Evolutionary conservation across 164 flowering plant genomes (phyloP), one percentile per base, ranked within the genome.

Genomic region (Houttuynia cordata): DNA sequence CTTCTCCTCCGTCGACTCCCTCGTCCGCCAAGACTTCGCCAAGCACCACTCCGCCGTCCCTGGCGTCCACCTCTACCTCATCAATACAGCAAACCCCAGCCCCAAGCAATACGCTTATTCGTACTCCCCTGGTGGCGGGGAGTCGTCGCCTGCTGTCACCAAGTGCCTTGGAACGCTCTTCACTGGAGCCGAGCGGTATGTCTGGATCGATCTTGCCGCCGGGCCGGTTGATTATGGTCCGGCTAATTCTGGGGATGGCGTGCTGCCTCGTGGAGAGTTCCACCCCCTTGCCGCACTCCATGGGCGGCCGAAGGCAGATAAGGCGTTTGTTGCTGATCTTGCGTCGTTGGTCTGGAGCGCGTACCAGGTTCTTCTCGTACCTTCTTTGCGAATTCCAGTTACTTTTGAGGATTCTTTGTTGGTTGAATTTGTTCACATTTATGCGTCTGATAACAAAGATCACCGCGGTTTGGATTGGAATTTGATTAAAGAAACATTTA

Each of bases 201-300:
- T 85, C 42, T 94, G 99, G 97, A 72, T 91, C 37, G 99, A 94
- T 71, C 78, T 94, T 37, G 80, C 75, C 3, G 97, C 99, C 0
- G 99, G 97, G 0, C 99, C 99, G 1, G 91, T 94, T 10, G 87
- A 91, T 63, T 91, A 90, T 52, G 96, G 99, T 18, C 99, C 99
- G 18, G 83, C 83, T 0, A 51, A 91, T 19, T 85, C 99, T 0
- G 99, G 97, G 3, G 99, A 94, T 51, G 99, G 97, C 52, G 77
- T 87, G 30, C 30, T 90, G 21, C 94, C 96, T 0, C 72, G 78
- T 14, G 97, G 97, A 0, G 96, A 88, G 67, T 93, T 88, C 70
- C 99, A 88, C 56, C 97, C 99, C 0, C 39, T 93, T 24, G 84
- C 96, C 0, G 71, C 95, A 0, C 52, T 79, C 19, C 98, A 89